Evolutionary conservation across 805 yeast genomes (phyloP).

Genomic region (Monosporozyma siamensis): DNA sequence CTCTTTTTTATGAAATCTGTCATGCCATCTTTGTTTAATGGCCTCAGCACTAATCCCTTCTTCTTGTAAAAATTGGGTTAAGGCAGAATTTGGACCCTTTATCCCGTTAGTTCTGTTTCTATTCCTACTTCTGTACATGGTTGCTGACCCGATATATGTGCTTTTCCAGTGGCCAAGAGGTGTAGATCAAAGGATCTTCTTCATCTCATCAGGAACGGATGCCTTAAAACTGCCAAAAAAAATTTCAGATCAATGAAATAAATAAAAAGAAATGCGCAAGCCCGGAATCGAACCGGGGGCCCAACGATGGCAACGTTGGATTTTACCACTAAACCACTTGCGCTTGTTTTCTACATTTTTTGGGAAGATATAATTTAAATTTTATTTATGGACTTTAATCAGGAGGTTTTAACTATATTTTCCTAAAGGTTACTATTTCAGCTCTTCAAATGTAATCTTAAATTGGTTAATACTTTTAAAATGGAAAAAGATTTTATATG

Average conservation of each 20-base stretch:
- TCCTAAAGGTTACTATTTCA: too few relatives aligned
- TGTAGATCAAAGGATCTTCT: too few relatives aligned
- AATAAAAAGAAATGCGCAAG: not conserved
- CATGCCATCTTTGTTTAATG: constrained; percentile 44
- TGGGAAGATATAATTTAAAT: too few relatives aligned
- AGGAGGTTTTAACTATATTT: too few relatives aligned
- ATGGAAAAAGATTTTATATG: too few relatives aligned
- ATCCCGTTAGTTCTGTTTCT: constrained; percentile 20
- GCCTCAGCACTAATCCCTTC: constrained; percentile 84
- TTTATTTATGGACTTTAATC: too few relatives aligned
- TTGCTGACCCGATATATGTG: not conserved
- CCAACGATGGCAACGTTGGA: constrained; percentile 3
- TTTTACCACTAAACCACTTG: constrained; percentile 3
- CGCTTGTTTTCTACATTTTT: not conserved
- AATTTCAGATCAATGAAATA: not conserved
- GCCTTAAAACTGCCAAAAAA: not conserved
- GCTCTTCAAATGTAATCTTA: too few relatives aligned
- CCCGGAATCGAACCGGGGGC: constrained; percentile 4
- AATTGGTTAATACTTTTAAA: too few relatives aligned
- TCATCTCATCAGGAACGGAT: not conserved
- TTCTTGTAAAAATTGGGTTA: constrained; percentile 77
- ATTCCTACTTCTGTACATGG: constrained; percentile 24
- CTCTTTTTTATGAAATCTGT: constrained; percentile 17
- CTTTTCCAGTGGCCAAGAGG: too few relatives aligned
- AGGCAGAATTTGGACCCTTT: constrained; percentile 67